Evolutionary conservation across 2,329 filamentous ascomycete genomes (phyloP).

Genomic region (Neophaeococcomyces aloes): DNA sequence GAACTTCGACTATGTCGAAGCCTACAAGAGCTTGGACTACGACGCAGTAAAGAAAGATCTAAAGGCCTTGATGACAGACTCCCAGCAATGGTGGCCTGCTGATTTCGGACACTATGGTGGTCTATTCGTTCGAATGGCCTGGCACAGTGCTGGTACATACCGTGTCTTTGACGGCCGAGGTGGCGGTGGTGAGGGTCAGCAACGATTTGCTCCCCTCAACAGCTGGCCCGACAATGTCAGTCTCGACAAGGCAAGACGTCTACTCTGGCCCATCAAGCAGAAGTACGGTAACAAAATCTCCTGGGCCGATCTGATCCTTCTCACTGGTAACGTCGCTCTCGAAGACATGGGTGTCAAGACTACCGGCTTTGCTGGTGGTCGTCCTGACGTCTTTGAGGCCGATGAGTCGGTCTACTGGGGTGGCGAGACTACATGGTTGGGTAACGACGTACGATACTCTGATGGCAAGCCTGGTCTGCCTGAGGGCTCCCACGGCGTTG

Average conservation of each 20-base stretch:
- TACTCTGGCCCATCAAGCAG: slow-evolving; percentile 73
- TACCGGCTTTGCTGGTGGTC: slow-evolving; percentile 63
- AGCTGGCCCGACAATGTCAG: slow-evolving; percentile 71
- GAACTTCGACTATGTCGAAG: slow-evolving; percentile 61
- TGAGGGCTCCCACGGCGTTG: slow-evolving; percentile 28
- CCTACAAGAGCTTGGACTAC: slow-evolving; percentile 64
- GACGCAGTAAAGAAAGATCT: slow-evolving; percentile 64
- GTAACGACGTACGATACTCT: slow-evolving; percentile 60
- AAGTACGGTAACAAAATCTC: slow-evolving; percentile 78
- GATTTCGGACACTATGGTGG: slow-evolving; percentile 74
- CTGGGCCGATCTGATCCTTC: slow-evolving; percentile 62
- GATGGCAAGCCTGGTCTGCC: slow-evolving; percentile 39
- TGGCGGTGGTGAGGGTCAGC: slow-evolving; percentile 62
- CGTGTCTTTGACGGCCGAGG: slow-evolving; percentile 65
- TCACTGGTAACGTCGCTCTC: slow-evolving; percentile 65
- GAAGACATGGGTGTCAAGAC: slow-evolving; percentile 67
- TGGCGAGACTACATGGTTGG: slow-evolving; percentile 62
- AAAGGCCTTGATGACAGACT: slow-evolving; percentile 61
- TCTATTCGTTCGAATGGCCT: slow-evolving; percentile 70
- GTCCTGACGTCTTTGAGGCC: slow-evolving; percentile 61
- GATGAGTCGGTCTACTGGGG: slow-evolving; percentile 72
- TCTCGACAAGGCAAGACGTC: slow-evolving; percentile 69
- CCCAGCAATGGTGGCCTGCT: slow-evolving; percentile 71
- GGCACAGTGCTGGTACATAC: slow-evolving; percentile 72
- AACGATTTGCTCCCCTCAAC: slow-evolving; percentile 71